Evolutionary conservation across 805 yeast genomes (phyloP), one percentile per base, ranked within the genome.

Genomic region (Yarrowia bubula): DNA sequence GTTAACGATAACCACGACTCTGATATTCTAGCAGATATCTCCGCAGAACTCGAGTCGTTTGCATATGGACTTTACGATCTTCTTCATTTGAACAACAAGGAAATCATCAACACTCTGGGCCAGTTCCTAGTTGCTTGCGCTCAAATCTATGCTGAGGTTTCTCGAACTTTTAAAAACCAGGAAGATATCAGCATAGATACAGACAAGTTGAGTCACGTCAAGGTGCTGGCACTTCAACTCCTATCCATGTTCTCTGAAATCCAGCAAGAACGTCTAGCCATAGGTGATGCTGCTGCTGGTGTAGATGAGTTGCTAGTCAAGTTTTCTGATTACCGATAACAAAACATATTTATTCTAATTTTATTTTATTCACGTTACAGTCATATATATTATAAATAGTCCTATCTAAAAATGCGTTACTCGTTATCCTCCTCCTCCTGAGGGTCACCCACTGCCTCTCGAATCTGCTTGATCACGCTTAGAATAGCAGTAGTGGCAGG

Each of bases 401-500:
- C 58, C 14, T 43, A 18, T 43, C 51, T 18, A 58, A 35, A n/a
- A 32, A 57, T 48, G 55, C 55, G 55, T 18, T 55, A 17, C 43
- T 31, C 47, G 17, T 55, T 42, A 2, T 43, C 32, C 22, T 22
- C 38, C 31, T 44, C 48, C 28, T 44, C 55, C 9, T 38, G 28
- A 7, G 64, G 64, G 18, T 58, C 64, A 14, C 65, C 70, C 14
- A 73, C 53, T 4, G 65, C 67, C 10, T 44, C 58, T 50, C 69
- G 50, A 32, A 75, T 69, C 58, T 69, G 67, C 33, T 39, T 67
- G 13, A 93, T 96, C 41, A 95, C 96, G 58, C 87, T 88, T 67
- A 91, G 75, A 65, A 95, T 87, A 0, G 98, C 96, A 1, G 82
- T 81, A 2, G 97, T 84, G 0, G 98, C 97, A 0, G 99, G 98